Evolutionary conservation across 176 grass and related monocot species (phyloP), one percentile per base, ranked within the genome.

Genomic region (Avena atlantica): DNA sequence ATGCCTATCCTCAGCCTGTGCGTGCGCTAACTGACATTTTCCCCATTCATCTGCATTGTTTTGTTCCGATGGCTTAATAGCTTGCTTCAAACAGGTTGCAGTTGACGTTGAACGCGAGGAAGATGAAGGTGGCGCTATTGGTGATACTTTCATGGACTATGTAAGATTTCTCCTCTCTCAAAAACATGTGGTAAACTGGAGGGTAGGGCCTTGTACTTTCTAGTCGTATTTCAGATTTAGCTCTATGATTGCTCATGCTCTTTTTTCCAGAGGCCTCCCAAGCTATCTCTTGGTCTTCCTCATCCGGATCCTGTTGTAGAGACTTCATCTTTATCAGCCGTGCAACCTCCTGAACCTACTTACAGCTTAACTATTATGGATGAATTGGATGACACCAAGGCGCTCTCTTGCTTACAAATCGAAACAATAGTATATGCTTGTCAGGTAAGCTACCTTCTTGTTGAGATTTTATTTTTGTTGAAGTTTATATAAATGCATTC

Each of bases 291-390:
- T 81, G 96, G 96, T 86, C 70, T 84, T 49, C 83, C 93, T 24
- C 96, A 98, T 91, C 96, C 96, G 76, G 96, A 98, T 91, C 93
- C 96, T 76, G 89, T 98, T 20, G 96, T 98, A 57, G 96, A 98
- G 92, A 98, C 93, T 71, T 98, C 92, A 89, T 98, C 93, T 82
- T 76, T 98, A 67, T 98, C 96, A 84, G 96, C 96, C 44, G 93
- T 98, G 67, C 93, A 98, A 82, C 96, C 93, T 79, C 96, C 96
- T 79, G 96, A 98, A 78, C 93, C 96, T 16, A 96, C 93, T 81
- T 96, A 98, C 79, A 78, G 81, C 82, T 55, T 94, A 74, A 82
- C 84, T 86, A 98, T 98, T 76, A 91, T 94, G 74, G 87, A 88
- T 47, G 90, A 96, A 59, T 82, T 98, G 82, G 87, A 93, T 74